phyloP scores from a whole-genome alignment of 352 stramenopile genomes.

The Phytophthora sojae region DNA sequence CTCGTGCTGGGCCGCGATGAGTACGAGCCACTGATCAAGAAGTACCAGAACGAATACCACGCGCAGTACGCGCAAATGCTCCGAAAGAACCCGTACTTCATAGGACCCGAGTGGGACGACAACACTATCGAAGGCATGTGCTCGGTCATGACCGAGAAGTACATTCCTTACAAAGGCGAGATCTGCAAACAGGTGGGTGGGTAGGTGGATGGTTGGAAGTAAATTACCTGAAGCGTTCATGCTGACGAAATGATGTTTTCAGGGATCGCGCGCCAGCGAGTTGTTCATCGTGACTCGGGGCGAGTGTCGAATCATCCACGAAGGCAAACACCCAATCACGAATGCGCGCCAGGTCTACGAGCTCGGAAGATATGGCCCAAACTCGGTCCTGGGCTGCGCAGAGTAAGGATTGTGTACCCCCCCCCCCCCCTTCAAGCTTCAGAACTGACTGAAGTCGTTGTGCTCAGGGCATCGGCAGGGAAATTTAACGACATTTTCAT shows the following conservation, averaged over 20 bases:
- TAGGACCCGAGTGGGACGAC: constrained; percentile 79
- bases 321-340: constrained; percentile 81
- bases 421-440: not conserved
- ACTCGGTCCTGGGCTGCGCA: constrained; percentile 80
- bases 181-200: constrained; percentile 83
- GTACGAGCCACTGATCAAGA: constrained; percentile 84
- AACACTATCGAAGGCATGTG: constrained; percentile 88
- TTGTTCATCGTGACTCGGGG: constrained; percentile 81
- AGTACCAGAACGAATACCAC: constrained; percentile 87
- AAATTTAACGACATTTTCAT: constrained; percentile 86
- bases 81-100: constrained; percentile 81
- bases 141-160: constrained; percentile 87
- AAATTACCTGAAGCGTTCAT: not conserved
- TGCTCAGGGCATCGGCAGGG: constrained; percentile 68
- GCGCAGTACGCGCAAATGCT: constrained; percentile 83
- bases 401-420: constrained; percentile 53
- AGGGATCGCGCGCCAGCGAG: constrained; percentile 75
- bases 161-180: constrained; percentile 70
- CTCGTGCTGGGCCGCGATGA: constrained; percentile 81
- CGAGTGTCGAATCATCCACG: constrained; percentile 78
- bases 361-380: constrained; percentile 74
- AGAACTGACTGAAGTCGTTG: constrained; percentile 6
- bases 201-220: not conserved
- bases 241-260: not conserved
- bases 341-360: constrained; percentile 67